Base-by-base conservation (phyloP, 1,139 yeast genomes). In the Hemisphaericaspora xylanilytica region DNA sequence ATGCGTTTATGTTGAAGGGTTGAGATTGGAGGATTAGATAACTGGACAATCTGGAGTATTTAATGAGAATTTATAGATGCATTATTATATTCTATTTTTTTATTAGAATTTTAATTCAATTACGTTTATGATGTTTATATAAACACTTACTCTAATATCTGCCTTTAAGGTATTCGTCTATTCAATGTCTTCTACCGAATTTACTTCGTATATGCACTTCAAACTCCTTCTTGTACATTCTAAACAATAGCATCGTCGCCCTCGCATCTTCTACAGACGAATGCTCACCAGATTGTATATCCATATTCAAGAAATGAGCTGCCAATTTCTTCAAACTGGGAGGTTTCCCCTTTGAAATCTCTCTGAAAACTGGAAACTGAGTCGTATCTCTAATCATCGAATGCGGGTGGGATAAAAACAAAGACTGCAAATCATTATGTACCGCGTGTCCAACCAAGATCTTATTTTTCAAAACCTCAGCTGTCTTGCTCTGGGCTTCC, bases 201-300 rank as follows among this genome's bases (percentile, higher is more conserved):
- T 33, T 35, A 18, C 30, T 42, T 12, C 44, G 44, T 14, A 42
- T 25, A 18, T 40, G 40, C 37, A 59, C 58, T 47, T 85, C 92
- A 48, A 85, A 81, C 37, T 79, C 87, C 38, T 63, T 65, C 51
- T 77, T 81, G 51, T 78, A 75, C 40, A 76, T 55, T 44, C 88
- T 72, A 55, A 80, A 89, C 20, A 89, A 59, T 40, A 82, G 63
- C 96, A 89, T 88, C 0, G 96, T 80, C 2, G 92, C 92, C 50
- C 79, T 75, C 0, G 97, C 96, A 65, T 89, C 97, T 55, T 87
- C 96, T 1, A 90, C 86, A 0, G 96, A 86, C 7, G 94, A 83
- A 63, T 90, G 97, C 44, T 79, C 74, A 0, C 83, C 88, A 1
- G 64, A 65, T 59, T 90, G 97, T 45, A 90, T 87, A 9, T 76